A percentile compares a stretch with the other conserved stretches of the same genome.
phyloP scores from a whole-genome alignment of 139 green algal species.

The Volvox reticuliferus region DNA sequence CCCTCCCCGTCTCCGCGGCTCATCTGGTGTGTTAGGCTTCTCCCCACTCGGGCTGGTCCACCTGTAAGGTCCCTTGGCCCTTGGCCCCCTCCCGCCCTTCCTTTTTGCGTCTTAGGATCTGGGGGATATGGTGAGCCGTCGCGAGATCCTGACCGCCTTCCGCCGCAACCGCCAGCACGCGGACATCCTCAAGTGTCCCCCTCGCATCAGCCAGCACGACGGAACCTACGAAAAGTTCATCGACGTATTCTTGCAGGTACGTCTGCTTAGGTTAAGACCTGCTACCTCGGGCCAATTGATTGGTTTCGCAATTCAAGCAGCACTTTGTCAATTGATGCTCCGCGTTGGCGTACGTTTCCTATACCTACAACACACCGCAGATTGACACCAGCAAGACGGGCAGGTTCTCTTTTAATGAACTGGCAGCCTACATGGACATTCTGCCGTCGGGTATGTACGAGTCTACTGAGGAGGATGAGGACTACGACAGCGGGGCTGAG shows the following conservation, averaged over 20 bases:
- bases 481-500: constrained; percentile 26
- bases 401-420: constrained; percentile 57
- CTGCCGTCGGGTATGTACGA: constrained; percentile 29
- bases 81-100: not conserved
- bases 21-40: too few relatives aligned
- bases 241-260: constrained; percentile 49
- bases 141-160: constrained; percentile 67
- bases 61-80: too few relatives aligned
- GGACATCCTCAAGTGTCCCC: constrained; percentile 57
- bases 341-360: not conserved
- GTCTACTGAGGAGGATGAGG: constrained; percentile 34
- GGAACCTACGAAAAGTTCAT: constrained; percentile 62
- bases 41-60: too few relatives aligned
- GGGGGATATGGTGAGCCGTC: constrained; percentile 51
- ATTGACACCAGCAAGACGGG: constrained; percentile 55
- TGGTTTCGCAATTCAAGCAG: too few relatives aligned
- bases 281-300: too few relatives aligned
- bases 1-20: too few relatives aligned
- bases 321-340: too few relatives aligned
- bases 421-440: constrained; percentile 57
- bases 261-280: not conserved
- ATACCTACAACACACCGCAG: not conserved
- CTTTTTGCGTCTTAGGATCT: not conserved
- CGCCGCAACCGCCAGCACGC: constrained; percentile 65
- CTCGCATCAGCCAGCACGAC: constrained; percentile 53